Base-by-base conservation (phyloP, 441 rosid genomes). In the Adansonia grandidieri region DNA sequence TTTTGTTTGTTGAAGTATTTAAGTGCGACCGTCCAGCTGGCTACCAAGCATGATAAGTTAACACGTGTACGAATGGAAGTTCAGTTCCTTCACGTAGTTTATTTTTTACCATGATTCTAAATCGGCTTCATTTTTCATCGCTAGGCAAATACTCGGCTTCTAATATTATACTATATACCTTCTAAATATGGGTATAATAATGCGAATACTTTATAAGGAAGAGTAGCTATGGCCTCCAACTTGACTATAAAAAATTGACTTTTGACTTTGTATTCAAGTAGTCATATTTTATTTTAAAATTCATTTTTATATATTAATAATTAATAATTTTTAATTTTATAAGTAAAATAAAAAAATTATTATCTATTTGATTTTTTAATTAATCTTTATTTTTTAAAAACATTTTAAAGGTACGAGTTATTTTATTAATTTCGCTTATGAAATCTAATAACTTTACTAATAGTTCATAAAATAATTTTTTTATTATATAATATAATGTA, bases 51-150 rank as follows among this genome's bases (percentile, higher is more conserved):
- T 76, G 20, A 15, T 48, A 24, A 71, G 15, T 56, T 71, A 88
- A 86, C 96, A 90, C 92, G 90, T 89, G 94, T 85, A 4, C 84
- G 9, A 77, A 77, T 83, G 83, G 84, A 87, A 84, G 84, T 88
- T 89, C 76, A 63, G 82, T 88, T 86, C 88, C 91, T 85, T 86
- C 89, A 85, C 92, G 88, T 80, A 56, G 75, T 80, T 61, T 67
- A 73, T 19, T 56, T 42, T 60, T 54, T 22, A 32, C 42, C 42
- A 42, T 17, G 37, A 54, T 28, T n/a, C 5, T 11, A 15, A 20
- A 19, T 66, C 50, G 32, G n/a, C 28, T 44, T 22, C 37, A 3
- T 9, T 0, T 2, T 4, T 61, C 65, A 10, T 22, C 24, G 2
- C 65, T 15, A 7, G 47, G 20, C 60, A 70, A 70, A 48, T 13